These are phyloP conservation scores for Chytriomyces sp. DNA, from an alignment of 192 early-diverging fungal species.

Conservation along the genomic window DNA sequence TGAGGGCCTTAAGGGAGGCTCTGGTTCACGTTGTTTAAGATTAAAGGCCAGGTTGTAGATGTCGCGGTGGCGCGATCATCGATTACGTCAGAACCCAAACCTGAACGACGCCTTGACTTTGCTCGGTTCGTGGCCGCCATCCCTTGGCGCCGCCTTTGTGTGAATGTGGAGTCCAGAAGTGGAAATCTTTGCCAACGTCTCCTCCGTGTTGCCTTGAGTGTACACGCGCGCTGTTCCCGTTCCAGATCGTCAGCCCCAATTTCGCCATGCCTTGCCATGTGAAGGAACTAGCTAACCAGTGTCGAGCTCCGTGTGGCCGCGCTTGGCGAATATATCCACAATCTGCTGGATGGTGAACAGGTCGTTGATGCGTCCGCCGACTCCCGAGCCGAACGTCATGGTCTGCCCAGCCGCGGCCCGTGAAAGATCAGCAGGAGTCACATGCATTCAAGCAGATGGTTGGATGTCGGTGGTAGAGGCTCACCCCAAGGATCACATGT, in stretches of 20 bases:
- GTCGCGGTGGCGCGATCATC: too few species aligned
- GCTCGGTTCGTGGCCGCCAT: neutral
- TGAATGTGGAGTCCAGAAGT: neutral
- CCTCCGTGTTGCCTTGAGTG: neutral
- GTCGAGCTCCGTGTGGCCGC: conserved; percentile 48
- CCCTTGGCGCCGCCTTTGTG: conserved; percentile 4
- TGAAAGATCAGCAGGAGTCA: neutral
- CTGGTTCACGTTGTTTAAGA: neutral
- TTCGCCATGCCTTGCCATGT: conserved; percentile 21
- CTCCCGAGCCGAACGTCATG: conserved; percentile 28
- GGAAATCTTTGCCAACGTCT: neutral
- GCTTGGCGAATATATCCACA: conserved; percentile 34
- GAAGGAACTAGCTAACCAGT: neutral
- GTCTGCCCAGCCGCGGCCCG: too few species aligned
- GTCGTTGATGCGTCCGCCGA: conserved; percentile 48
- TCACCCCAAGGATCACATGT: conserved; percentile 6
- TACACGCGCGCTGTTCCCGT: conserved; percentile 49
- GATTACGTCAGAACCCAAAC: too few species aligned
- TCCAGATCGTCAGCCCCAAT: conserved; percentile 53
- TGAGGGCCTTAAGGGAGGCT: conserved; percentile 49
- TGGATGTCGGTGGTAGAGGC: neutral
- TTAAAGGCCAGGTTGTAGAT: too few species aligned
- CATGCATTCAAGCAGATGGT: too few species aligned
- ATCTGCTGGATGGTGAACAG: conserved; percentile 36
- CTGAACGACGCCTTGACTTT: neutral